Evolutionary conservation across 331 rosid species (phyloP), one percentile per base, ranked within the genome.

Genomic region (Quercus tomentella): DNA sequence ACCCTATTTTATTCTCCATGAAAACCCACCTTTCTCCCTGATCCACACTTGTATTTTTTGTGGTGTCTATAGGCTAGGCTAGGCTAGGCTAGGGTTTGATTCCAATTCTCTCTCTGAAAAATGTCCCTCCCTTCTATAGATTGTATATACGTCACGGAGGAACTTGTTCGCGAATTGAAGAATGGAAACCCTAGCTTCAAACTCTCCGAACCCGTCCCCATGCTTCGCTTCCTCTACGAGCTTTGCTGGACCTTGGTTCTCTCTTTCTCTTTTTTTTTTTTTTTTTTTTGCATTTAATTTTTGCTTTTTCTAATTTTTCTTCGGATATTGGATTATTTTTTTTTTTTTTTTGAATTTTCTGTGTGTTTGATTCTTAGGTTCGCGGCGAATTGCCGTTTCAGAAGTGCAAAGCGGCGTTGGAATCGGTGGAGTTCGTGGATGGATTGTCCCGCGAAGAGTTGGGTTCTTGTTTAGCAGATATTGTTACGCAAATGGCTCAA

Each of bases 191-290:
- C 85, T 66, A 79, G 82, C 80, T 86, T 81, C 87, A 96, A 82
- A 86, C 85, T 86, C 61, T 75, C 96, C 2, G 78, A 89, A 45
- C 89, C 93, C 3, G 94, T 91, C 43, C 96, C 96, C 43, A 80
- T 89, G 89, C 90, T 91, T 72, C 98, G 99, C 68, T 96, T 96
- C 76, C 96, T 96, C 87, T 96, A 85, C 83, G 99, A 96, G 92
- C 99, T 96, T 63, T 93, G 96, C 84, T 93, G 89, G 87, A 83
- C 89, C 82, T 82, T 91, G 98, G 99, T 96, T 67, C 70, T 89
- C 77, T 72, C 33, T 18, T 76, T 65, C n/a, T n/a, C n/a, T n/a
- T n/a, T n/a, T n/a, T n/a, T n/a, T n/a, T n/a, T n/a, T 41, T 61
- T 11, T 26, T 35, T 3, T 22, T n/a, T 25, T 26, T 49, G 16